A percentile compares a stretch with the other conserved stretches of the same genome.
Evolutionary conservation across 176 grass and related monocot genomes (phyloP).

Genomic region (Areca catechu): DNA sequence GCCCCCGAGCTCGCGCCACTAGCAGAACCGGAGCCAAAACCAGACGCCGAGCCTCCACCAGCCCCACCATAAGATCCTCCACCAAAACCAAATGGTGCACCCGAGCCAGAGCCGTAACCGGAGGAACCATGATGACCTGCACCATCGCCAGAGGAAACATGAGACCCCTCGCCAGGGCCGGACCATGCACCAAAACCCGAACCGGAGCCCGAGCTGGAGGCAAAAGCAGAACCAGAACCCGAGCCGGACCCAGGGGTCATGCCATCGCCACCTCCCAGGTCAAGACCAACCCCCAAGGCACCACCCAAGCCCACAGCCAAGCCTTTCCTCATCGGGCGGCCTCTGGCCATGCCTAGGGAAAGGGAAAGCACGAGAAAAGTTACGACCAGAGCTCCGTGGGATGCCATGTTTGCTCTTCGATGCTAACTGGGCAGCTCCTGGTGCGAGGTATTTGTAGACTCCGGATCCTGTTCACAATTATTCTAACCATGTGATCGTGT

Average conservation of each 20-base stretch:
- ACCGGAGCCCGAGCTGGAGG: constrained; percentile 18
- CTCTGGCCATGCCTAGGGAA: constrained; percentile 9
- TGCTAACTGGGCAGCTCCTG: constrained; percentile 3
- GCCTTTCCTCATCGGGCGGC: constrained; percentile 38
- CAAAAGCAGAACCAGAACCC: constrained; percentile 10
- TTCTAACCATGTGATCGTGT: constrained; percentile 38
- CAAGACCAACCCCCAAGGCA: constrained; percentile 18
- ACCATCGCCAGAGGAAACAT: constrained; percentile 3
- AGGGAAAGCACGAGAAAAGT: constrained; percentile 16
- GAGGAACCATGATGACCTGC: constrained; percentile 5
- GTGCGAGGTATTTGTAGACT: constrained; percentile 25
- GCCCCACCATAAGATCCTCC: constrained; percentile 9
- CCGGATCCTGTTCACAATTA: constrained; percentile 9
- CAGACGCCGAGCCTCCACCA: constrained; percentile 5
- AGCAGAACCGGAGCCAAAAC: neutral
- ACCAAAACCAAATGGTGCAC: neutral
- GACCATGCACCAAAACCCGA: constrained; percentile 27
- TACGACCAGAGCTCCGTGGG: constrained; percentile 5
- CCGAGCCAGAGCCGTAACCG: neutral
- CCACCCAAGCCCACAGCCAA: constrained; percentile 34
- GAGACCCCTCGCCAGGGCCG: neutral
- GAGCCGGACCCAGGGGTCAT: constrained; percentile 7
- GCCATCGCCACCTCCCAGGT: constrained; percentile 14
- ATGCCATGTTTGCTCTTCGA: constrained; percentile 25
- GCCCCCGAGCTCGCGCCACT: constrained; percentile 3